Evolutionary conservation across 129 eudicot genomes (phyloP).

Genomic region (Lactuca sativa): DNA sequence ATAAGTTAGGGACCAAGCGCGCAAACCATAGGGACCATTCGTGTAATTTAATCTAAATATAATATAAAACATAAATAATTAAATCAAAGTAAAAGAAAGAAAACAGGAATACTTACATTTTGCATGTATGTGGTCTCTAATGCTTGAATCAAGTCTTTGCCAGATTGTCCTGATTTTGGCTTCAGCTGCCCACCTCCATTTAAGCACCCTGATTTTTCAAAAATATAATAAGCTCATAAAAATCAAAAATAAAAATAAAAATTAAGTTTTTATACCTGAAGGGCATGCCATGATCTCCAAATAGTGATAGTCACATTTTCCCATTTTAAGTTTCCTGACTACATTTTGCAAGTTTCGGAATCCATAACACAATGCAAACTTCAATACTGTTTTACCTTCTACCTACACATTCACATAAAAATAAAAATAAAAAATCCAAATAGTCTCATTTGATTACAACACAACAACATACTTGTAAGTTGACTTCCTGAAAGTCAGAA

Average conservation of each 20-base stretch:
- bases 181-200: conserved; percentile 98
- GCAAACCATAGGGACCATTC: no score
- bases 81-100: no score
- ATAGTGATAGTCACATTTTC: conserved; percentile 84
- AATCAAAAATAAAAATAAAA: no score
- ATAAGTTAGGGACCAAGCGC: no score
- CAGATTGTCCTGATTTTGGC: conserved; percentile 82
- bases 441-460: neutral
- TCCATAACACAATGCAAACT: conserved; percentile 92
- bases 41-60: no score
- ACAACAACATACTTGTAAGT: conserved; percentile 60
- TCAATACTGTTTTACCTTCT: conserved; percentile 75
- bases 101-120: conserved; percentile 45
- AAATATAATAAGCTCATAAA: neutral
- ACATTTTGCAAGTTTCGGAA: conserved; percentile 89
- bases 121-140: conserved; percentile 70
- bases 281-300: conserved; percentile 97
- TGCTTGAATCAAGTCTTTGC: conserved; percentile 72
- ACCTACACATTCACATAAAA: conserved; percentile 46
- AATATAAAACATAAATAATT: no score
- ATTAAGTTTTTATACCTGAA: conserved; percentile 47
- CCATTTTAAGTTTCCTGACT: conserved; percentile 79
- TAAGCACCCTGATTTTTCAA: conserved; percentile 59
- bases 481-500: conserved; percentile 82
- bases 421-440: neutral